Conservation (phyloP, 1,284 basidiomycete species). For the Trametes sp. region DNA sequence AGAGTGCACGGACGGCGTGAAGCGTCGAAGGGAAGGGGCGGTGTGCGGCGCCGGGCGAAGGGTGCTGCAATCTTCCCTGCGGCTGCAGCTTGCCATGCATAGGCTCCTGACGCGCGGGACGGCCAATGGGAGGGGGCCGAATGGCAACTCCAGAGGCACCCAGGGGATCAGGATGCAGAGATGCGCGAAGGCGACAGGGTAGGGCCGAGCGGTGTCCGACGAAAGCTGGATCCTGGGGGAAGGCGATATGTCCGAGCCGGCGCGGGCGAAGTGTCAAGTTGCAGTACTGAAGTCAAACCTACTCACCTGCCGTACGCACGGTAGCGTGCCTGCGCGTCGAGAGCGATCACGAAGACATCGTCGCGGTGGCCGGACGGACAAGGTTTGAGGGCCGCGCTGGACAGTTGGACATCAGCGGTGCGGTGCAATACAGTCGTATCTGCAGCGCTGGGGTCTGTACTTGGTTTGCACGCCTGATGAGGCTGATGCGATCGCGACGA, state of each 20-base stretch:
- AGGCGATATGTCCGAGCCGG: background rate
- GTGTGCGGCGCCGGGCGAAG: background rate
- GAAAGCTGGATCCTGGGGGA: background rate
- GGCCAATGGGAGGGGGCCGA: background rate
- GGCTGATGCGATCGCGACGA: slow-evolving; percentile 7
- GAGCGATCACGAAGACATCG: background rate
- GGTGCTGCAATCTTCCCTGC: background rate
- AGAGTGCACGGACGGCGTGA: background rate
- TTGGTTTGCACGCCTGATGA: background rate
- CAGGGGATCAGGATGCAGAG: background rate
- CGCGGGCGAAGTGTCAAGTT: background rate
- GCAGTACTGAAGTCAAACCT: background rate
- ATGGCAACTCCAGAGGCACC: background rate
- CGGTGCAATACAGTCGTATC: background rate
- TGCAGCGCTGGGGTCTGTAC: background rate
- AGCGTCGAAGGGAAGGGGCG: background rate
- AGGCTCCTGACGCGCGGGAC: slow-evolving; percentile 2
- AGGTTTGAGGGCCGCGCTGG: background rate
- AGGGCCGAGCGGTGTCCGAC: background rate
- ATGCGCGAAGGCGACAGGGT: background rate
- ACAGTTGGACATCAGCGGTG: background rate
- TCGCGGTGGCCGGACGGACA: background rate
- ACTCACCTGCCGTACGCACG: background rate
- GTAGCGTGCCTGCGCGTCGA: background rate
- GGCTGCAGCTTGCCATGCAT: background rate